These are phyloP conservation scores for Kurtzmaniella quercitrusa DNA, from an alignment of 1,139 yeast species.

Conservation along the genomic window DNA sequence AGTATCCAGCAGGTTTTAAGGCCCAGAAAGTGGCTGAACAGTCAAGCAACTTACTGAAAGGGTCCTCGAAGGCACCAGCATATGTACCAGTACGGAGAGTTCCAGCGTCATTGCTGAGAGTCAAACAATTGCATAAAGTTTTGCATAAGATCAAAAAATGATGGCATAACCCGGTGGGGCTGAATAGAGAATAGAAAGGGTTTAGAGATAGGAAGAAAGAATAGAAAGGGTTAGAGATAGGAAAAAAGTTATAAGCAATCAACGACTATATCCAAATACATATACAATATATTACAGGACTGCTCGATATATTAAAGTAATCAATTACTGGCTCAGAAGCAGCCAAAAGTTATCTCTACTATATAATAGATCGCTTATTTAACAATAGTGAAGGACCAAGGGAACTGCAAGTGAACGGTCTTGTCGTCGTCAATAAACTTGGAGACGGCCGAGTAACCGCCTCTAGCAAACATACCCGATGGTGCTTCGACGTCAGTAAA, in stretches of 20 bases:
- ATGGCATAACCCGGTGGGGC: not conserved
- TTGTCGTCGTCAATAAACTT: constrained; percentile 89
- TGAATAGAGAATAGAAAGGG: not conserved
- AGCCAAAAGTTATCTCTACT: too few species aligned
- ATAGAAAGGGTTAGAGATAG: too few species aligned
- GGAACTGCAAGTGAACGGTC: constrained; percentile 64
- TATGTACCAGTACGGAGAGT: constrained; percentile 13
- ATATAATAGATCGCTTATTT: constrained; percentile 27
- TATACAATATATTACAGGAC: too few species aligned
- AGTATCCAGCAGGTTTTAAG: not conserved
- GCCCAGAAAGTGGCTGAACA: not conserved
- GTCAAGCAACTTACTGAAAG: not conserved
- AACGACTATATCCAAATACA: too few species aligned
- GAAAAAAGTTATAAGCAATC: too few species aligned
- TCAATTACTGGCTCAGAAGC: not conserved
- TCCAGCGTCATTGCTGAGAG: constrained; percentile 2
- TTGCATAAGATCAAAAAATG: not conserved
- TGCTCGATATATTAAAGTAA: not conserved
- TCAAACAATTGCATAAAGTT: constrained; percentile 4
- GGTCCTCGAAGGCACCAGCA: constrained; percentile 11
- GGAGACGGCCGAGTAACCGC: constrained; percentile 74
- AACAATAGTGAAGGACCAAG: constrained; percentile 83
- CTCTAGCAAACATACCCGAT: constrained; percentile 83
- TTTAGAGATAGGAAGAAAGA: too few species aligned
- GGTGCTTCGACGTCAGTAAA: constrained; percentile 93